Base-by-base conservation (phyloP, 2,329 filamentous ascomycete genomes). In the Incumbomyces delicatus region DNA sequence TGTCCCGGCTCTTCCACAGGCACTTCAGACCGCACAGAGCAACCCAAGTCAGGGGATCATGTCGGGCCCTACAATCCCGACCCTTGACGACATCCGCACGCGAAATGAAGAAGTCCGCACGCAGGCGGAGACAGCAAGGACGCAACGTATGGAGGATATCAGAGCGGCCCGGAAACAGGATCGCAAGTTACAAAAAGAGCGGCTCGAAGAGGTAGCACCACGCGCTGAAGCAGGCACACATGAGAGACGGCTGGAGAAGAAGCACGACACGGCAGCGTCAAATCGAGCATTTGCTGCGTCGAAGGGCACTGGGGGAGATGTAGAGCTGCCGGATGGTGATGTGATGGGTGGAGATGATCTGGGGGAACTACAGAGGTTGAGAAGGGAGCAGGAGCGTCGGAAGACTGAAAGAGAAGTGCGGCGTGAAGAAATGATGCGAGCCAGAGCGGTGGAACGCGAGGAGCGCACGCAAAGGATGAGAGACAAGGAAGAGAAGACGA, bases 171-270 rank as follows among this genome's bases (percentile, higher is more conserved):
- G 85, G 46, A 78, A 76, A 52, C 64, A 69, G 12, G 83, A 92
- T 54, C 78, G 83, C 2, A 71, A 72, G 37, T 58, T 72, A 3
- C 83, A 90, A 58, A 83, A 82, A 53, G 82, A 84, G 46, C 76
- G 77, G 0, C 73, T 92, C 0, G 87, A 95, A 12, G 89, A 95
- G 53, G 68, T 95, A 0, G 78, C 75, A 0, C 89, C 90, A 0
- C 85, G 87, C 10, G 87, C 90, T 0, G 87, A 92, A 50, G 70
- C 88, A 0, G 88, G 89, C 0, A 85, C 85, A 1, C 80, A 81
- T 38, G 90, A 95, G 67, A 80, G 90, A 10, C 78, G 80, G 59
- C 73, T 96, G 1, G 90, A 98, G 69, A 95, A 95, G 75, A 83
- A 81, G 53, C 76, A 75, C 30, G 83, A 85, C 52, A 71, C 77